Base-by-base conservation (phyloP, 2,329 filamentous ascomycete genomes). In the Aspergillus clavatus region DNA sequence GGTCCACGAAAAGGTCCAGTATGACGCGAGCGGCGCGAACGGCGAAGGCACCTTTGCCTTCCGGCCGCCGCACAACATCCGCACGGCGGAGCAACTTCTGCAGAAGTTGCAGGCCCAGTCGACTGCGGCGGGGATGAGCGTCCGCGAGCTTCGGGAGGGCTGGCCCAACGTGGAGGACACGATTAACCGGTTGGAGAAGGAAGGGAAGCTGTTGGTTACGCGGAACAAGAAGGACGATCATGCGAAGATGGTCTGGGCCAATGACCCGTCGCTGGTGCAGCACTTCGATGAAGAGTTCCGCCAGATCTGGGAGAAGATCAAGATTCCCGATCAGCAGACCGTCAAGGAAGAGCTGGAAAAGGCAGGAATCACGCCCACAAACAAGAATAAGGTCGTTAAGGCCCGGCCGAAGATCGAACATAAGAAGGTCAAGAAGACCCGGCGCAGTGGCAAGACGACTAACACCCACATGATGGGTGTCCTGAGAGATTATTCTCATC, bases 101-200 rank as follows among this genome's bases (percentile, higher is more conserved):
- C 80, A 79, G 44, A 86, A 88, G 62, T 79, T 98, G 24, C 89
- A 95, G 69, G 77, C 78, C 43, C 89, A 90, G 69, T 82, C 81
- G 42, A 89, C 89, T 47, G 87, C 88, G 1, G 82, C 85, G 53
- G 89, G 88, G 10, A 80, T 97, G 43, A 78, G 78, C 28, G 88
- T 97, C 51, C 89, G 89, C 66, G 89, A 96, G 59, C 79, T 98
- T 50, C 95, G 95, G 70, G 93, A 98, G 65, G 93, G 93, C 52
- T 98, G 93, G 93, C 83, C 85, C 19, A 84, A 85, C 58, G 94
- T 89, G 60, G 83, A 90, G 49, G 80, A 84, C 16, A 80, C 86
- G 7, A 86, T 98, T 63, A 80, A 86, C 51, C 76, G 80, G 55
- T 77, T 98, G 41, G 91, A 96, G 72, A 71, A 70, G 31, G 80